phyloP scores from a whole-genome alignment of 2,329 filamentous ascomycete genomes.

The Cytospora mali region DNA sequence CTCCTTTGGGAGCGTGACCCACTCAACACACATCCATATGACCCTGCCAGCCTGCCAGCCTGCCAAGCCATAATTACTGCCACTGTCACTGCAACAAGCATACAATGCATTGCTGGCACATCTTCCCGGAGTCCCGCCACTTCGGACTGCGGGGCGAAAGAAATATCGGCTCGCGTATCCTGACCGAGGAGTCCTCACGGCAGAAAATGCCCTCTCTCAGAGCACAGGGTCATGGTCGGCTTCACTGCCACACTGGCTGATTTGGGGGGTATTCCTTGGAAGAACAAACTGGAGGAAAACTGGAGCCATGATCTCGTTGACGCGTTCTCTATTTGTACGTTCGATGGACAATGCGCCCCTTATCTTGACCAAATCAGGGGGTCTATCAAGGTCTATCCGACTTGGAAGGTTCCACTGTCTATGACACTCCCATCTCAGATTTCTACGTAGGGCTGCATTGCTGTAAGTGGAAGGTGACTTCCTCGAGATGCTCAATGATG shows the following conservation, averaged over 20 bases:
- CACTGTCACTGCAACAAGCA: neutral
- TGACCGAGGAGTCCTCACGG: neutral
- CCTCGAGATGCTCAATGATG: neutral
- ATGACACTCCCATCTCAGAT: constrained; percentile 6
- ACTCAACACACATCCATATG: neutral
- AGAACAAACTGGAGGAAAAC: neutral
- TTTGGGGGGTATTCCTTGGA: neutral
- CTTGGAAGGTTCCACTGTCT: constrained; percentile 9
- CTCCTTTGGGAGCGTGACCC: neutral
- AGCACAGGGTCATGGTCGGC: too few relatives aligned
- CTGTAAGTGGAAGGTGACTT: constrained; percentile 21
- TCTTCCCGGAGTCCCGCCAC: neutral
- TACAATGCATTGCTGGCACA: neutral
- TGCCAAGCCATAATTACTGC: neutral
- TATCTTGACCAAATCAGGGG: neutral
- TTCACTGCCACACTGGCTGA: neutral
- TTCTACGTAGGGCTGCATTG: constrained; percentile 17
- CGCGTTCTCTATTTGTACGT: neutral
- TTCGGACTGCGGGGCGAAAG: neutral
- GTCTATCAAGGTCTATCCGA: neutral
- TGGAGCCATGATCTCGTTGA: neutral
- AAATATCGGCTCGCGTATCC: neutral
- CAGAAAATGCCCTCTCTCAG: neutral
- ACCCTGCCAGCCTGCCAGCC: neutral
- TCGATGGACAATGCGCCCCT: neutral